Evolutionary conservation across 768 basidiomycete genomes (phyloP).

Genomic region (Crassisporium funariophilum): DNA sequence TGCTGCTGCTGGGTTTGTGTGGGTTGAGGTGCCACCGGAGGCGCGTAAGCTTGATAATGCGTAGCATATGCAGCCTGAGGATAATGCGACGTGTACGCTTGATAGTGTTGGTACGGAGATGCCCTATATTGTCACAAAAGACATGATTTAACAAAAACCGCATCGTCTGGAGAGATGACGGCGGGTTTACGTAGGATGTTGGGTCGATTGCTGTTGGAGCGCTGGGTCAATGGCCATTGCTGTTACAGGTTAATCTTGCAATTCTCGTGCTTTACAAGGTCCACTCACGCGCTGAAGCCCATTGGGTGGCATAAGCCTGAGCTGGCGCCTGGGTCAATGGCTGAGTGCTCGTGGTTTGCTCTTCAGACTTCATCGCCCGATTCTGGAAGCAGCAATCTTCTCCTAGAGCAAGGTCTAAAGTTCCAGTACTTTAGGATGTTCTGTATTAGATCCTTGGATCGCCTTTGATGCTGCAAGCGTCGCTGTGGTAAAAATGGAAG

Average conservation of each 20-base stretch:
- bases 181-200: slow-evolving; percentile 42
- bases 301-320: slow-evolving; percentile 32
- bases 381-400: background rate
- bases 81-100: slow-evolving; percentile 45
- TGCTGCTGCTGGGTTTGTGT: slow-evolving; percentile 30
- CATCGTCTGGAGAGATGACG: slow-evolving; percentile 20
- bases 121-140: slow-evolving; percentile 34
- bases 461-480: no score
- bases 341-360: slow-evolving; percentile 13
- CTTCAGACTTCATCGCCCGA: slow-evolving; percentile 1
- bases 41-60: slow-evolving; percentile 48
- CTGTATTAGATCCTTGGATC: no score
- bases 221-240: slow-evolving; percentile 71
- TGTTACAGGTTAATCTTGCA: slow-evolving; percentile 20
- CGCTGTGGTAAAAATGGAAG: no score
- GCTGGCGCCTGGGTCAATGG: slow-evolving; percentile 22
- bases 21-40: slow-evolving; percentile 33
- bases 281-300: slow-evolving; percentile 34
- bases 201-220: slow-evolving; percentile 58
- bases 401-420: background rate
- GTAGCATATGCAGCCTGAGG: slow-evolving; percentile 44
- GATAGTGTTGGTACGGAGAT: slow-evolving; percentile 52
- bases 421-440: background rate
- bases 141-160: slow-evolving; percentile 16
- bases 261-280: background rate